phyloP scores from a whole-genome alignment of 805 yeast species.

The Starmera quercuum region DNA sequence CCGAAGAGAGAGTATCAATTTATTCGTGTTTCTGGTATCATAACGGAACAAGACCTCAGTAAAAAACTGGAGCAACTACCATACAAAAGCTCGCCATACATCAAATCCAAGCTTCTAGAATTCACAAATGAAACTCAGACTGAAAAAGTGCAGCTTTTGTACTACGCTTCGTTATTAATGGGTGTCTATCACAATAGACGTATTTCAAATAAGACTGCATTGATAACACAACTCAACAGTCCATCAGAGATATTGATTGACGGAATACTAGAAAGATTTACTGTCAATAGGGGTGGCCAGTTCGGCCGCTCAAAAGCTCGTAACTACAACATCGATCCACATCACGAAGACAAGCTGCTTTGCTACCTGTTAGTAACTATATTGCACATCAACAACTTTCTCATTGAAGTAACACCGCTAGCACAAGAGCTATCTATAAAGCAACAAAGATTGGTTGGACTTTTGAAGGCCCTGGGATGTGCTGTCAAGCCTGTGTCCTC shows the following conservation, averaged over 20 bases:
- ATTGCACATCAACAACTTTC: constrained; percentile 69
- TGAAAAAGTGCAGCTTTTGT: constrained; percentile 60
- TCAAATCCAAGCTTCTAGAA: constrained; percentile 37
- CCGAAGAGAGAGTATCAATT: constrained; percentile 55
- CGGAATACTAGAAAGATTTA: constrained; percentile 63
- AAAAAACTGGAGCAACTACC: constrained; percentile 56
- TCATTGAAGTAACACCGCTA: constrained; percentile 69
- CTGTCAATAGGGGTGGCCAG: constrained; percentile 55
- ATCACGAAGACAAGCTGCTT: constrained; percentile 76
- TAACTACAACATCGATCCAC: constrained; percentile 79
- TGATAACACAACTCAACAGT: constrained; percentile 53
- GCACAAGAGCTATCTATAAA: constrained; percentile 80
- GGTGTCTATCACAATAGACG: constrained; percentile 77
- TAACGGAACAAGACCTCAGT: constrained; percentile 45
- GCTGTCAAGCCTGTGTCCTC: constrained; percentile 60
- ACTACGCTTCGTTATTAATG: constrained; percentile 70
- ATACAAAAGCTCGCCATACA: constrained; percentile 45
- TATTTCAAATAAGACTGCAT: constrained; percentile 45
- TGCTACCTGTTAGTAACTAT: constrained; percentile 69
- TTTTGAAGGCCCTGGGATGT: constrained; percentile 82
- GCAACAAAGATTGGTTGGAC: constrained; percentile 58
- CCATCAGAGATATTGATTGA: constrained; percentile 73
- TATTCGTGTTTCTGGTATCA: constrained; percentile 56
- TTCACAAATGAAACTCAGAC: constrained; percentile 38
- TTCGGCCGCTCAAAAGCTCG: constrained; percentile 72